Percentiles rank a stretch among this genome's conserved stretches.
These are phyloP conservation scores for Raddia distichophylla DNA, from an alignment of 176 grass and related monocot genomes.

Conservation along the genomic window DNA sequence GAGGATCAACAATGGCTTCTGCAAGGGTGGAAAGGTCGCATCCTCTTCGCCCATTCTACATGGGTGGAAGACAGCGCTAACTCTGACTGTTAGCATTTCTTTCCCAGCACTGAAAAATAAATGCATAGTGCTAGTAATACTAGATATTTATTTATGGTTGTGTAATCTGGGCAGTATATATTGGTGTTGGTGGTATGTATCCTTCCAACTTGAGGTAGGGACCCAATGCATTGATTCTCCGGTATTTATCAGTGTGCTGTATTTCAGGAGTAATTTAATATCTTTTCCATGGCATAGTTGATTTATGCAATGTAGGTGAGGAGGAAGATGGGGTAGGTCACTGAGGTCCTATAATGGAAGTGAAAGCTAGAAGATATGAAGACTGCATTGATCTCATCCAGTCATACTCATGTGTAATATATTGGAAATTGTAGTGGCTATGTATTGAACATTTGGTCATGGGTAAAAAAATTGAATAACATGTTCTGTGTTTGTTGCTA, in stretches of 20 bases:
- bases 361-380: background rate
- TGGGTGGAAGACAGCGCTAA: constrained; percentile 33
- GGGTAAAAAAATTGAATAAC: background rate
- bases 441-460: background rate
- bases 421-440: background rate
- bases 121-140: background rate
- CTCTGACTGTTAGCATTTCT: background rate
- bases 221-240: background rate
- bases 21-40: constrained; percentile 60
- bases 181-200: background rate
- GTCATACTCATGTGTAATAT: background rate
- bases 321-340: background rate
- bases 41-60: constrained; percentile 49
- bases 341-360: background rate
- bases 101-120: background rate
- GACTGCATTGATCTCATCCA: background rate
- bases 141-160: background rate
- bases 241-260: background rate
- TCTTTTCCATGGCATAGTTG: background rate
- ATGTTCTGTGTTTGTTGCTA: background rate
- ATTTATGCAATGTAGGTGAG: background rate
- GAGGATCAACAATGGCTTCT: constrained; percentile 55
- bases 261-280: background rate
- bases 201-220: background rate
- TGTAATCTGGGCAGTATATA: constrained; percentile 30